Conservation (phyloP, 1,284 basidiomycete genomes). For the Coniferiporia weirii region DNA sequence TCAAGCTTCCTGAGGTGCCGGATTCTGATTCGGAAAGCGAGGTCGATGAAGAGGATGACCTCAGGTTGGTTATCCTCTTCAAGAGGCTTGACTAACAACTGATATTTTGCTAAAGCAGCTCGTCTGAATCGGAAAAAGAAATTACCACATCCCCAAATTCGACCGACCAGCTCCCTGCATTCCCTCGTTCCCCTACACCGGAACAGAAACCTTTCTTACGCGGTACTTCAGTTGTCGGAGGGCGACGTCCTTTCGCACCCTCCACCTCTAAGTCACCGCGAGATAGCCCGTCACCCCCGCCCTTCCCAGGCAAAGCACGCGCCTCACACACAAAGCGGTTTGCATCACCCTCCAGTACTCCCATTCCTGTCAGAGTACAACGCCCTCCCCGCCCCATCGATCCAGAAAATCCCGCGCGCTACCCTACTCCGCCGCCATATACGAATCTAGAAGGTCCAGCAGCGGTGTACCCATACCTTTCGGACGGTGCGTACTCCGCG, state of each 20-base stretch:
- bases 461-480: conserved; percentile 47
- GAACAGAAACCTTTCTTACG: conserved; percentile 15
- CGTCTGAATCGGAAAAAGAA: not conserved
- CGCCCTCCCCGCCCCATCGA: conserved; percentile 5
- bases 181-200: not conserved
- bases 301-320: not conserved
- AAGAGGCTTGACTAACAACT: not conserved
- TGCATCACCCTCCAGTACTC: not conserved
- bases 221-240: conserved; percentile 9
- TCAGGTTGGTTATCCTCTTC: not conserved
- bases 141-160: not conserved
- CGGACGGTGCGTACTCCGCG: conserved; percentile 50
- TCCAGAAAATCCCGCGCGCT: conserved; percentile 10
- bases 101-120: not conserved
- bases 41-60: not conserved
- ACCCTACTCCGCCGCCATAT: conserved; percentile 31
- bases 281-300: not conserved
- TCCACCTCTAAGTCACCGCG: conserved; percentile 5
- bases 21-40: conserved; percentile 13
- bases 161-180: not conserved
- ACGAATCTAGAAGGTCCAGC: conserved; percentile 46
- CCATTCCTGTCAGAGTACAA: not conserved
- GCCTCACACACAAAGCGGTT: not conserved
- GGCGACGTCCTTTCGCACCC: not conserved
- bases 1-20: conserved; percentile 10